Evolutionary conservation across 305 asterid genomes (phyloP).

Genomic region (Solanum hybrid): DNA sequence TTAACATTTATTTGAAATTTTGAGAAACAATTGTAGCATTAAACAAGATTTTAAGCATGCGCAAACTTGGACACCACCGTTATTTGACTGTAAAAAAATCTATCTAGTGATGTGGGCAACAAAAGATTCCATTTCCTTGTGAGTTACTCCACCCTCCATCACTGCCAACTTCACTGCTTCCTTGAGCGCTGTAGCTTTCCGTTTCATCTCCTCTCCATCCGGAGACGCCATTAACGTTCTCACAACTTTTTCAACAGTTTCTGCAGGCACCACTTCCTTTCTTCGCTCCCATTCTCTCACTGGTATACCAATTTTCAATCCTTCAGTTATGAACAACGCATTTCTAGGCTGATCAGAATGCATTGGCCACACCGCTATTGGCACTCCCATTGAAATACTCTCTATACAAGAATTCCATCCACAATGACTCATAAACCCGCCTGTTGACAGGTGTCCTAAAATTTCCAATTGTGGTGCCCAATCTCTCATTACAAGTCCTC

Average conservation of each 20-base stretch:
- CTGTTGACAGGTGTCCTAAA: conserved; percentile 37
- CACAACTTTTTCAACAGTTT: conserved; percentile 22
- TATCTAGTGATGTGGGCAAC: conserved; percentile 41
- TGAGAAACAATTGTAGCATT: neutral
- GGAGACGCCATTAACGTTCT: conserved; percentile 32
- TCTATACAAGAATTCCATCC: conserved; percentile 89
- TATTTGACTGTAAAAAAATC: neutral
- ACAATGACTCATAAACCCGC: conserved; percentile 79
- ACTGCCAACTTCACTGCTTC: conserved; percentile 32
- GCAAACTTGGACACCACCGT: too few species aligned
- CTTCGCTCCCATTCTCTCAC: conserved; percentile 34
- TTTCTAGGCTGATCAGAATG: conserved; percentile 74
- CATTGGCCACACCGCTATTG: conserved; percentile 79
- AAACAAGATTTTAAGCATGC: too few species aligned
- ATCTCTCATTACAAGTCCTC: conserved; percentile 41
- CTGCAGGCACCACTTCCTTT: conserved; percentile 28
- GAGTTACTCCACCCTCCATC: conserved; percentile 34
- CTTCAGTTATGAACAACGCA: conserved; percentile 28
- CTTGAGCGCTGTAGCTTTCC: conserved; percentile 41
- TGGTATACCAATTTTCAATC: conserved; percentile 30
- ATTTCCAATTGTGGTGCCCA: conserved; percentile 85
- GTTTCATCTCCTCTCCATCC: conserved; percentile 46
- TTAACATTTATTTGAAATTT: neutral
- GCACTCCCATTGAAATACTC: conserved; percentile 65
- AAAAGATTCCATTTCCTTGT: conserved; percentile 38